Conservation (phyloP, 2,329 filamentous ascomycete species). For the Arthrobotrys pseudoclavata region DNA sequence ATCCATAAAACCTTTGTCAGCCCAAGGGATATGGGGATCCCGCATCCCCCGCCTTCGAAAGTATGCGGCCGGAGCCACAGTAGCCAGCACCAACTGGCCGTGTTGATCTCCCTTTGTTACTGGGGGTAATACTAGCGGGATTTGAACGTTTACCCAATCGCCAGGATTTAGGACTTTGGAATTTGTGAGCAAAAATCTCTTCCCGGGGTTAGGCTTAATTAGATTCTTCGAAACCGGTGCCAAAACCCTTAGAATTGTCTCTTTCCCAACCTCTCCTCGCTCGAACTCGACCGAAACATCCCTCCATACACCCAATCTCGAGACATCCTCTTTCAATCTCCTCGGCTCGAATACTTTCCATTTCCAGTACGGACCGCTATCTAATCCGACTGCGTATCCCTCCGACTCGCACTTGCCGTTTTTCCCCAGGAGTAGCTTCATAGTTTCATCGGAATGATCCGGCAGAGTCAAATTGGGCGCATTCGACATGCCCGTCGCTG, state of each 20-base stretch:
- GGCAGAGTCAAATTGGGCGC: constrained; percentile 23
- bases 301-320: constrained; percentile 44
- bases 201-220: constrained; percentile 10
- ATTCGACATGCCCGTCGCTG: constrained; percentile 12
- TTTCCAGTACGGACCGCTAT: neutral
- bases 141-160: constrained; percentile 25
- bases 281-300: constrained; percentile 28
- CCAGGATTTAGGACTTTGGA: constrained; percentile 20
- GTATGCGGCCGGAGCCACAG: constrained; percentile 37
- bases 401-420: constrained; percentile 21
- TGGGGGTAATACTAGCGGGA: constrained; percentile 36
- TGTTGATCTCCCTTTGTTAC: neutral
- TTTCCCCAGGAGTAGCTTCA: constrained; percentile 26
- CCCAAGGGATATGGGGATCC: constrained; percentile 51
- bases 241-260: neutral
- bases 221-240: constrained; percentile 39
- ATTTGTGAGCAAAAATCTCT: constrained; percentile 37
- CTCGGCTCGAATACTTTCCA: constrained; percentile 52
- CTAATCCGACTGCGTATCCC: constrained; percentile 32
- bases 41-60: constrained; percentile 37
- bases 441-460: constrained; percentile 31
- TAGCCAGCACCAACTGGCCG: constrained; percentile 33
- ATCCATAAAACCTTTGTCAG: constrained; percentile 36
- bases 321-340: constrained; percentile 40
- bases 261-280: neutral